Evolutionary conservation across 2,329 filamentous ascomycete genomes (phyloP), one percentile per base, ranked within the genome.

Genomic region (Cladosporium oxysporum): DNA sequence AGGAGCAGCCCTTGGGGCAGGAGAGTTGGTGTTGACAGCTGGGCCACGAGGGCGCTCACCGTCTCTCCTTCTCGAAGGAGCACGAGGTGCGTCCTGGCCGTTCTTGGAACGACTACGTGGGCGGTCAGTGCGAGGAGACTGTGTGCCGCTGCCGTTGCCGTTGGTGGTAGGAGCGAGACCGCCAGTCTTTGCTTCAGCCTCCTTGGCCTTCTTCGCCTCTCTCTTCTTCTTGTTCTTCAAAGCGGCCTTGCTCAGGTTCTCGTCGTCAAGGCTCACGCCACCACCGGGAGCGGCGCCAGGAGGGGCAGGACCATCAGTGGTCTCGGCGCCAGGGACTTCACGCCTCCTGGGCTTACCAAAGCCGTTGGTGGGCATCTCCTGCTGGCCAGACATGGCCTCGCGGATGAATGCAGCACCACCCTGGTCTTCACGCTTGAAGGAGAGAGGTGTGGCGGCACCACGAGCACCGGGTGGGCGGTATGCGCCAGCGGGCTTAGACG

Each of bases 211-310:
- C 85, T 96, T 97, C 71, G 91, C 91, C 71, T 91, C 90, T 55
- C 95, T 88, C 87, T 98, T 98, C 87, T 98, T 98, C 87, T 98
- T 98, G 82, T 97, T 97, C 86, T 97, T 97, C 72, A 92, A 83
- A 14, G 91, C 93, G 63, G 90, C 88, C 82, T 95, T 96, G 69
- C 91, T 93, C 68, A 95, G 78, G 71, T 86, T 89, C 71, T 91
- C 91, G 67, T 92, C 90, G 16, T 90, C 87, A 55, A 91, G 84
- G 68, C 85, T 86, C 50, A 88, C 87, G 52, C 87, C 88, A 26
- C 87, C 87, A 62, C 87, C 87, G 57, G 89, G 87, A 62, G 86
- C 86, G 53, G 90, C 89, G 69, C 90, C 88, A n/a, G 91, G 87
- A 37, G 60, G 49, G 18, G 70, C 66, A 16, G 67, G 63, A 26